These are phyloP conservation scores for Apiotrichum akiyoshidainum DNA, from an alignment of 1,284 basidiomycete species.

Conservation along the genomic window DNA sequence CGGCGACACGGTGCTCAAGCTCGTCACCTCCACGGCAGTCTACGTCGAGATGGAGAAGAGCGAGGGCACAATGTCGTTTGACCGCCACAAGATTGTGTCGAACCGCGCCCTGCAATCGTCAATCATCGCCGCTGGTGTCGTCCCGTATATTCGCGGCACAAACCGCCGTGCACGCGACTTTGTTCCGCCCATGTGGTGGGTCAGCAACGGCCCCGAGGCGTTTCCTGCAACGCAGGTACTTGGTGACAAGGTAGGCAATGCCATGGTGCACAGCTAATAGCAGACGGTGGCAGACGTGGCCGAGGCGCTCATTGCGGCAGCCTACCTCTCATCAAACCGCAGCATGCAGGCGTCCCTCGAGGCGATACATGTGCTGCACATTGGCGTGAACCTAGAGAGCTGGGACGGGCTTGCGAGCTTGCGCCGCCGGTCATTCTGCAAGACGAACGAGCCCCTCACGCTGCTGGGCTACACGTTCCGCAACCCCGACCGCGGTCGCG, in stretches of 20 bases:
- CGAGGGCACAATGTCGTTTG: slow-evolving; percentile 19
- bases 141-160: slow-evolving; percentile 31
- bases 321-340: slow-evolving; percentile 26
- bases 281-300: slow-evolving; percentile 42
- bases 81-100: slow-evolving; percentile 28
- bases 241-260: slow-evolving; percentile 38
- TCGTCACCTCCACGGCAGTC: slow-evolving; percentile 26
- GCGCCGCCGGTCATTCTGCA: not conserved
- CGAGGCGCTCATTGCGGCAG: slow-evolving; percentile 41
- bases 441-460: slow-evolving; percentile 5
- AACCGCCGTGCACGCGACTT: slow-evolving; percentile 25
- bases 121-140: slow-evolving; percentile 25
- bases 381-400: slow-evolving; percentile 20
- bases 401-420: slow-evolving; percentile 21
- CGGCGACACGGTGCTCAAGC: slow-evolving; percentile 42
- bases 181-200: slow-evolving; percentile 33
- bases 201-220: slow-evolving; percentile 4
- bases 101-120: slow-evolving; percentile 29
- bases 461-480: slow-evolving; percentile 34
- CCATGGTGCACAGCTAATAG: not conserved
- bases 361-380: slow-evolving; percentile 22
- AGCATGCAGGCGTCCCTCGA: slow-evolving; percentile 29
- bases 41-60: slow-evolving; percentile 13
- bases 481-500: slow-evolving; percentile 14
- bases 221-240: slow-evolving; percentile 14